phyloP scores from a whole-genome alignment of 2,329 filamentous ascomycete species.

The Ophiostoma sp. region DNA sequence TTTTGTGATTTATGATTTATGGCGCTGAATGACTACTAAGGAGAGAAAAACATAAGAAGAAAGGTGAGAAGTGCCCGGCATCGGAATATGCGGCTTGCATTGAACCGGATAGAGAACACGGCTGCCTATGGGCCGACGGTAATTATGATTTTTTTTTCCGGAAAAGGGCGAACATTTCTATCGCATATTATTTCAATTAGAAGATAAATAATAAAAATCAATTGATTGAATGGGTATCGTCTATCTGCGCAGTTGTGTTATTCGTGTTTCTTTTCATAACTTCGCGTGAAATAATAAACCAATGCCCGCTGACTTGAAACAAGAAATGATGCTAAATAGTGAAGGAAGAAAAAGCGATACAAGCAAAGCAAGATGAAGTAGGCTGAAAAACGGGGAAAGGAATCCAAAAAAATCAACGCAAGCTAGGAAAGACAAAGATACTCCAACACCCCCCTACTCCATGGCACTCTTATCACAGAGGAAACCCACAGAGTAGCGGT shows the following conservation, averaged over 20 bases:
- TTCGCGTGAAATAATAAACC: not conserved
- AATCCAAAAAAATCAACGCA: not conserved
- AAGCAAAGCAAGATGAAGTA: not conserved
- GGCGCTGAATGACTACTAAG: not conserved
- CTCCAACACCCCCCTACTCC: not conserved
- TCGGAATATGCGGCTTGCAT: not conserved
- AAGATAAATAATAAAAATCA: not conserved
- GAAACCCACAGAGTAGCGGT: slow-evolving; percentile 78
- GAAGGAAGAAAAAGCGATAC: not conserved
- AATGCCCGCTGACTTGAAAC: not conserved
- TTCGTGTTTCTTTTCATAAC: not conserved
- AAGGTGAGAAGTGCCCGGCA: not conserved
- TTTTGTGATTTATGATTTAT: not conserved
- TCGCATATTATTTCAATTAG: not conserved
- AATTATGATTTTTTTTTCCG: not conserved
- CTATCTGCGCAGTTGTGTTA: not conserved
- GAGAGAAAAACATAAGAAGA: too few species aligned
- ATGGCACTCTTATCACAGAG: slow-evolving; percentile 55
- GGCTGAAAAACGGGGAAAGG: not conserved
- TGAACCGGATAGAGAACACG: not conserved
- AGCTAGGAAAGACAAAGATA: not conserved
- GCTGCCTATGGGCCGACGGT: not conserved
- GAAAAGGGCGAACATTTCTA: not conserved
- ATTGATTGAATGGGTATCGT: slow-evolving; percentile 10
- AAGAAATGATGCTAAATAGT: not conserved